These are phyloP conservation scores for Apiospora koreana DNA, from an alignment of 2,329 filamentous ascomycete species.

Conservation along the genomic window DNA sequence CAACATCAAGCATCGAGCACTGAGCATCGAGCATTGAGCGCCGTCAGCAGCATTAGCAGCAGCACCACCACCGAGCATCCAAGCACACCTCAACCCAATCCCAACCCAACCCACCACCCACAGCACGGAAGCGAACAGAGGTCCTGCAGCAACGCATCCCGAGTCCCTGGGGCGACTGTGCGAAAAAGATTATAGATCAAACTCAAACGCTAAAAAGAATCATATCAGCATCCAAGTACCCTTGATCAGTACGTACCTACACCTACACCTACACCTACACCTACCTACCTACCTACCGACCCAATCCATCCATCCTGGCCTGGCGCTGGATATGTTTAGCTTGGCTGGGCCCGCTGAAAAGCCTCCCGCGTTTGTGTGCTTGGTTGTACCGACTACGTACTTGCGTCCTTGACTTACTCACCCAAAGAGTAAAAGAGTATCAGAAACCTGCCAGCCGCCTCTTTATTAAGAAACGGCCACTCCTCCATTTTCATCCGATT, in stretches of 20 bases:
- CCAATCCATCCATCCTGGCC: background rate
- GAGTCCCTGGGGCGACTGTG: slow-evolving; percentile 5
- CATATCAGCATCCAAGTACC: background rate
- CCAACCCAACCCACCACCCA: background rate
- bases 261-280: background rate
- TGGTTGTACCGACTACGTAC: background rate
- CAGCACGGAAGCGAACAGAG: slow-evolving; percentile 5
- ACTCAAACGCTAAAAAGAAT: slow-evolving; percentile 5
- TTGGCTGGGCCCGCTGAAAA: background rate
- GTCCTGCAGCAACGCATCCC: slow-evolving; percentile 4
- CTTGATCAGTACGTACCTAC: background rate
- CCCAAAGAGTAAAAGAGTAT: background rate
- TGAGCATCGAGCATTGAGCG: background rate
- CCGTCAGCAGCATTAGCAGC: background rate
- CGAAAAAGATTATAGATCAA: slow-evolving; percentile 7
- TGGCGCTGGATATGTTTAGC: background rate
- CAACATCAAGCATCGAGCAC: background rate
- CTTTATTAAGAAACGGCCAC: slow-evolving; percentile 1
- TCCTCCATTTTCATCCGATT: background rate
- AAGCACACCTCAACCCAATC: background rate
- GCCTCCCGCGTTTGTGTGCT: background rate
- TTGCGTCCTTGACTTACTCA: background rate
- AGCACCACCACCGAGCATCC: background rate
- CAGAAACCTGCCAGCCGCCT: background rate
- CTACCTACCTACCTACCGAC: background rate